Percentiles rank a stretch among this genome's conserved stretches.
Evolutionary conservation across 768 basidiomycete species (phyloP).

Genomic region (Termitomyces sp.): DNA sequence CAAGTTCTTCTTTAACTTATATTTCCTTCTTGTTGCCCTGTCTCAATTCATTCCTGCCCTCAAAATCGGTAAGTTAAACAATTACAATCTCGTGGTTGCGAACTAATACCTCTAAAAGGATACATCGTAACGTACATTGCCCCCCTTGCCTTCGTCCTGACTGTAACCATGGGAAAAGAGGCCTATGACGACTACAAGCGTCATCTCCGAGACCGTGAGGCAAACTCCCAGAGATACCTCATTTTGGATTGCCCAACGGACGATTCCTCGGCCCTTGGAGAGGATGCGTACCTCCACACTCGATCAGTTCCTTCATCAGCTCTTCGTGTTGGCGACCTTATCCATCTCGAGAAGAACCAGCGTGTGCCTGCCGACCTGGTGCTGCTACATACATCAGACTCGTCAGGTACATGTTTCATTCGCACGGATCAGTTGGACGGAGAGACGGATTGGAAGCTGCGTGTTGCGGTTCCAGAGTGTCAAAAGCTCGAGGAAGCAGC

Average conservation of each 20-base stretch:
- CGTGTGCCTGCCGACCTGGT: constrained; percentile 94
- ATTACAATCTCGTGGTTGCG: background rate
- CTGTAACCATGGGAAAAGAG: constrained; percentile 97
- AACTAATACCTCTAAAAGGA: constrained; percentile 40
- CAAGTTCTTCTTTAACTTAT: constrained; percentile 99
- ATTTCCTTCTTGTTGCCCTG: constrained; percentile 94
- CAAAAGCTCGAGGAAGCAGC: constrained; percentile 63
- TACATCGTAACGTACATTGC: constrained; percentile 96
- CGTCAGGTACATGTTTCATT: constrained; percentile 93
- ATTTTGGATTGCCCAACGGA: constrained; percentile 59
- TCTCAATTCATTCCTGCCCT: constrained; percentile 95
- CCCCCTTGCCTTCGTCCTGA: constrained; percentile 92
- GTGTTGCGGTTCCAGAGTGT: constrained; percentile 81
- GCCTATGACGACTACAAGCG: constrained; percentile 98
- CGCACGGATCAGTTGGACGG: constrained; percentile 98
- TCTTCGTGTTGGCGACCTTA: constrained; percentile 87
- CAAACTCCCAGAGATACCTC: constrained; percentile 91
- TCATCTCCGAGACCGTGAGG: constrained; percentile 86
- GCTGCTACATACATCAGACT: constrained; percentile 82
- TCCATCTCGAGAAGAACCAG: constrained; percentile 94
- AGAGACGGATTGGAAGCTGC: constrained; percentile 98
- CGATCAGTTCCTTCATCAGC: constrained; percentile 85
- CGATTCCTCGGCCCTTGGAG: constrained; percentile 28
- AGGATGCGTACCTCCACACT: constrained; percentile 40
- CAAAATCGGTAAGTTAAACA: constrained; percentile 74